Percentiles rank a stretch among this genome's conserved stretches.
Conservation (phyloP, 441 rosid genomes). For the Pelargonium citronellum region DNA sequence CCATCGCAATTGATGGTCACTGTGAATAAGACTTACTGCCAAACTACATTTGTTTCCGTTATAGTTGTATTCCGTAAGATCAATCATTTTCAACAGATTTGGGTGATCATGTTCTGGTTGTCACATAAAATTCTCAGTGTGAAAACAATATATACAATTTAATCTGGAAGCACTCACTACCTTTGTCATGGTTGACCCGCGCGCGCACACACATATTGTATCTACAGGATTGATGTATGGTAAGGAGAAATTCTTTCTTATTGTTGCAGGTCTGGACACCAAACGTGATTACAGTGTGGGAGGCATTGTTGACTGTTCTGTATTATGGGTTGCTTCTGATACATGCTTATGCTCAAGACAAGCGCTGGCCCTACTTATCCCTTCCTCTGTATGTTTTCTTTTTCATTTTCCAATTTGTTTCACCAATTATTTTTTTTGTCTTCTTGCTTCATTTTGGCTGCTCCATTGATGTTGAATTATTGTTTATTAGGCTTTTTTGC, state of each 20-base stretch:
- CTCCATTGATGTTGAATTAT: slow-evolving; percentile 4
- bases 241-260: slow-evolving; percentile 15
- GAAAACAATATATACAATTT: not conserved
- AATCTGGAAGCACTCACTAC: not conserved
- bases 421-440: not conserved
- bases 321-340: slow-evolving; percentile 62
- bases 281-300: slow-evolving; percentile 69
- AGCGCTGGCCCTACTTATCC: slow-evolving; percentile 85
- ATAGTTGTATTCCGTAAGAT: too few relatives aligned
- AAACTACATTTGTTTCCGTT: too few relatives aligned
- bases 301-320: slow-evolving; percentile 76
- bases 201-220: too few relatives aligned
- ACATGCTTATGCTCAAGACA: slow-evolving; percentile 94
- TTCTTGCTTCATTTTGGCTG: not conserved
- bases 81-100: too few relatives aligned
- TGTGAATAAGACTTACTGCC: too few relatives aligned
- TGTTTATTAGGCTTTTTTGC: too few relatives aligned
- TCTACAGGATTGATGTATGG: not conserved
- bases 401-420: slow-evolving; percentile 10
- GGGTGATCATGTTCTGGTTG: too few relatives aligned
- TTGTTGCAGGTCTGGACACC: slow-evolving; percentile 80
- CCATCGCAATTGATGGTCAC: too few relatives aligned
- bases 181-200: not conserved
- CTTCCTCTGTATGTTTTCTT: slow-evolving; percentile 57
- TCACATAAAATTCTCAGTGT: too few relatives aligned